These are phyloP conservation scores for Rubroboletus pulcherrimus DNA, from an alignment of 768 basidiomycete genomes.

Conservation along the genomic window DNA sequence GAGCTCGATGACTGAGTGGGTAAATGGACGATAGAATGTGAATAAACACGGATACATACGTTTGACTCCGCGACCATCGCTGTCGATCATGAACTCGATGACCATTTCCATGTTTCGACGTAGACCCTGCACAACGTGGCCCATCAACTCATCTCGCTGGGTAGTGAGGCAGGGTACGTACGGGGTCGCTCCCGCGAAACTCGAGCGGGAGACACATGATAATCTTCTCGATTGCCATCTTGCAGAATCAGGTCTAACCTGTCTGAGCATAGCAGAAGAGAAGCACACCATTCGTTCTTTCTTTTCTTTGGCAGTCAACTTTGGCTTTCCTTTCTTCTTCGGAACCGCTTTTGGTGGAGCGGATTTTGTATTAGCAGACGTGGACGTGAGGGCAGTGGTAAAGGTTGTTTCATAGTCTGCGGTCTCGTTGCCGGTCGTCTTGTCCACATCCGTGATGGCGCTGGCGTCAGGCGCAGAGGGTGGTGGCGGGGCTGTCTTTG, in stretches of 20 bases:
- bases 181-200: constrained; percentile 85
- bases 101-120: constrained; percentile 78
- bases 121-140: constrained; percentile 46
- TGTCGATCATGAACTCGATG: constrained; percentile 71
- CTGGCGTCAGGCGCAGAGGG: constrained; percentile 10
- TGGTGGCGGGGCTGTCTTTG: constrained; percentile 39
- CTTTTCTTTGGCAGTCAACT: constrained; percentile 75
- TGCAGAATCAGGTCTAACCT: neutral
- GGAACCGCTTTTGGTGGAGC: constrained; percentile 40
- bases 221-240: constrained; percentile 67
- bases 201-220: constrained; percentile 80
- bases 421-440: constrained; percentile 28
- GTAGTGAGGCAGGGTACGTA: constrained; percentile 35
- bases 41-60: constrained; percentile 37
- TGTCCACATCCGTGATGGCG: constrained; percentile 26
- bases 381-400: constrained; percentile 24
- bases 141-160: neutral
- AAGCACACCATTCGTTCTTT: constrained; percentile 67
- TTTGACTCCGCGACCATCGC: constrained; percentile 56
- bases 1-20: constrained; percentile 64
- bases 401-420: constrained; percentile 34
- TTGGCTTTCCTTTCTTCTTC: constrained; percentile 57
- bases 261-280: neutral
- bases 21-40: neutral
- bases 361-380: constrained; percentile 36